Base-by-base conservation (phyloP, 2,329 filamentous ascomycete genomes). In the Hymenoscyphus fructigenus region DNA sequence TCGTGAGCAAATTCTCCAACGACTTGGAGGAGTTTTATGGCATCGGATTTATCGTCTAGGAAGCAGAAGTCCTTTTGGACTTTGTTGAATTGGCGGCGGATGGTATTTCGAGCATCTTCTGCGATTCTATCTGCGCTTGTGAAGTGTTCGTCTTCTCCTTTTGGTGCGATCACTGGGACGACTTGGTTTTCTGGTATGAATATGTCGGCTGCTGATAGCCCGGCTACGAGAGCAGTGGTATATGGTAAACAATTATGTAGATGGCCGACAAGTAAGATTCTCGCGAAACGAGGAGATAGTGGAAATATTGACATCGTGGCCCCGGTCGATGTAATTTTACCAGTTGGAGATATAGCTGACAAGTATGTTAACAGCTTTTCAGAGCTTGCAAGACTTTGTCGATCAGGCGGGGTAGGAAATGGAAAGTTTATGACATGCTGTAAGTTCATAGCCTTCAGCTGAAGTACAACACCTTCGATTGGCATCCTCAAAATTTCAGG, bases 371-470 rank as follows among this genome's bases (percentile, higher is more conserved):
- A 82, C 7, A 97, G 83, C 73, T 90, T 92, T 79, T 99, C 95
- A 0, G 95, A 93, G 74, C 90, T 92, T 59, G 86, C 85, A 23
- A 99, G 82, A 68, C 88, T 91, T 61, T 88, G 82, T 15, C 88
- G 84, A 71, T 93, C 89, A 1, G 95, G 95, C 0, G 93, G 88
- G 15, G 94, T 98, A 3, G 95, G 95, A 76, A 98, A 99, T 0
- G 96, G 95, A 76, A 99, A 99, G 77, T 95, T 96, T 75, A 92
- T 85, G 7, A 99, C 90, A 64, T 93, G 89, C 66, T 94, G 91
- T 36, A 97, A 85, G 62, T 93, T 91, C 91, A 99, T 97, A 60
- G 90, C 88, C 81, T 98, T 99, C 72, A 99, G 86, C 76, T 97
- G 93, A 44, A 99, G 81, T 1, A 98, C 93, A 2, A 98, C 87